Evolutionary conservation across 495 filamentous ascomycete species (phyloP).

Genomic region (Alectoria sarmentosa): DNA sequence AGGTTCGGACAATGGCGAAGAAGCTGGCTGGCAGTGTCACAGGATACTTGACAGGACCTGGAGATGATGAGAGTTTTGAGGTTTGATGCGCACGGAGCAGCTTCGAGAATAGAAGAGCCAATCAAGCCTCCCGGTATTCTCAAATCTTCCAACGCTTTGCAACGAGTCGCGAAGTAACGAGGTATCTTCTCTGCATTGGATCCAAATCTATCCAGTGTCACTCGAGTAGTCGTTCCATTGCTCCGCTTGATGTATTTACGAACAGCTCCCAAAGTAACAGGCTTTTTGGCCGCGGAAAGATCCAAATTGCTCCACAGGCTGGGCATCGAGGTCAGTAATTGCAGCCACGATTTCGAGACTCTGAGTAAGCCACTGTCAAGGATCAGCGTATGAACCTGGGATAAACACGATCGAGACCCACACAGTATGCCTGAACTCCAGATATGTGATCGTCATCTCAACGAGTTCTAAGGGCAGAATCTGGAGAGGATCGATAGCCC

Average conservation of each 20-base stretch:
- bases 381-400: background rate
- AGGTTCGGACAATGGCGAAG: constrained; percentile 36
- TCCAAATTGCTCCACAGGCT: constrained; percentile 48
- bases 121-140: constrained; percentile 20
- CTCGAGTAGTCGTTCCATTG: constrained; percentile 26
- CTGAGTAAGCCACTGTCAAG: constrained; percentile 38
- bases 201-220: background rate
- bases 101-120: constrained; percentile 23
- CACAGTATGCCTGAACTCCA: constrained; percentile 46
- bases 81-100: constrained; percentile 24
- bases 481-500: constrained; percentile 39
- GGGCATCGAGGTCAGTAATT: constrained; percentile 37
- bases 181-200: background rate
- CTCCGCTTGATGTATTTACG: constrained; percentile 40
- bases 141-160: constrained; percentile 23
- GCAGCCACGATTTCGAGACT: constrained; percentile 48
- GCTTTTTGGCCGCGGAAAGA: constrained; percentile 37
- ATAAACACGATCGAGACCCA: constrained; percentile 27
- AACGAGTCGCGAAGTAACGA: constrained; percentile 25
- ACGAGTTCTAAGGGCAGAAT: constrained; percentile 45
- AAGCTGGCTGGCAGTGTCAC: constrained; percentile 34
- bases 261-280: constrained; percentile 36
- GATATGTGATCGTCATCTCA: constrained; percentile 37
- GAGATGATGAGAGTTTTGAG: constrained; percentile 40
- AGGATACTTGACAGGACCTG: constrained; percentile 29